Evolutionary conservation across 2,329 filamentous ascomycete species (phyloP).

Genomic region (Penicillium sp.): DNA sequence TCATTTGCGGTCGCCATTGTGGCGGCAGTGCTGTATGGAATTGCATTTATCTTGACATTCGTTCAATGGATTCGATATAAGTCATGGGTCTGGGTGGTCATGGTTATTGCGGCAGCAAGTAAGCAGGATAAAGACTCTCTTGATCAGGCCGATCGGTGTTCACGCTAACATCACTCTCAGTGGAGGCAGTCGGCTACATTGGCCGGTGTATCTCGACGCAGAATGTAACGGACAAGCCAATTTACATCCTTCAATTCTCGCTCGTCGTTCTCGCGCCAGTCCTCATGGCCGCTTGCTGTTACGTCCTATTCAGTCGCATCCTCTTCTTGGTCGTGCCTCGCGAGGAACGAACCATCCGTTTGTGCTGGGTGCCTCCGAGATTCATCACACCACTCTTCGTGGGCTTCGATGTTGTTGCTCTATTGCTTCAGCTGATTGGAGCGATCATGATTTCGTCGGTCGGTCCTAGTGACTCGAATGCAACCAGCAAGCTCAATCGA

Average conservation of each 20-base stretch:
- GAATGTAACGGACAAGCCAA: slow-evolving; percentile 22
- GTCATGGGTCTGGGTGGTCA: slow-evolving; percentile 35
- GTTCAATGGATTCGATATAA: slow-evolving; percentile 36
- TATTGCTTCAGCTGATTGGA: slow-evolving; percentile 41
- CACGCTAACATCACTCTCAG: slow-evolving; percentile 19
- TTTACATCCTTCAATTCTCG: slow-evolving; percentile 42
- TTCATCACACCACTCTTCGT: slow-evolving; percentile 46
- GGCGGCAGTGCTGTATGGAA: slow-evolving; percentile 29
- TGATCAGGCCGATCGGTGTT: background rate
- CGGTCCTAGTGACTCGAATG: slow-evolving; percentile 18
- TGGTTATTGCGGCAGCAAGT: slow-evolving; percentile 37
- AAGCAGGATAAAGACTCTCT: slow-evolving; percentile 6
- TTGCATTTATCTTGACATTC: slow-evolving; percentile 27
- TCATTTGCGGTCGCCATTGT: slow-evolving; percentile 32
- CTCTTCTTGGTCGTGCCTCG: slow-evolving; percentile 42
- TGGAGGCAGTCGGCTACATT: slow-evolving; percentile 44
- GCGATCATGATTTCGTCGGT: slow-evolving; percentile 46
- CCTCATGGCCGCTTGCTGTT: slow-evolving; percentile 44
- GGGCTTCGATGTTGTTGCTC: slow-evolving; percentile 42
- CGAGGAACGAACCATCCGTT: slow-evolving; percentile 32
- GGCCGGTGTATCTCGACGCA: slow-evolving; percentile 33
- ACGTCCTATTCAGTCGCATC: slow-evolving; percentile 44
- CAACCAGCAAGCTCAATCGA: slow-evolving; percentile 31
- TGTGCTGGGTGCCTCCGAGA: slow-evolving; percentile 41
- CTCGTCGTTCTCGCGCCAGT: slow-evolving; percentile 43